Base-by-base conservation (phyloP, 2,329 filamentous ascomycete species). In the Tolypocladium paradoxum region DNA sequence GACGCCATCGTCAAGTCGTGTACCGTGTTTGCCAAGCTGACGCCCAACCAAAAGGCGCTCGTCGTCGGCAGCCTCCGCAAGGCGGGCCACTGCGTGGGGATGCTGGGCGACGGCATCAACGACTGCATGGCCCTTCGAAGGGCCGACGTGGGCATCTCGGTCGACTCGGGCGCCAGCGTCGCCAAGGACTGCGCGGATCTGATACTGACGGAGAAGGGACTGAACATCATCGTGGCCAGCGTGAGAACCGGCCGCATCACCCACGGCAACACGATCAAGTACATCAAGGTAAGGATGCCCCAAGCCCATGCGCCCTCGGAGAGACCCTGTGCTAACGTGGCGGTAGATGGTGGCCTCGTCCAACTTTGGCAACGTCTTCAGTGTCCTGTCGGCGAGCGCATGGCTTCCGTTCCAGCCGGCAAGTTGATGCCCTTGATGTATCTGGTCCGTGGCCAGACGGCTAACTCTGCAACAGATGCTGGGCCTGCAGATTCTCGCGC, bases 311-410 rank as follows among this genome's bases (percentile, higher is more conserved):
- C 7, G 12, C 2, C 35, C 14, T n/a, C 18, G 11, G 24, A 5
- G 12, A 29, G 8, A 1, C 8, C 5, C n/a, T n/a, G 16, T 2
- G 43, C 27, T 46, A 31, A 46, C 35, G 2, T 18, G 2, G 18
- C 9, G 18, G 27, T 24, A 57, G 61, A 65, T 65, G 63, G 63
- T 64, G 11, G 55, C 62, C 9, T 65, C 63, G 1, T 64, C 62
- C 56, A 65, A 65, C 53, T 63, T 65, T 51, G 63, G 63, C 34
- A 65, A 65, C 38, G 63, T 65, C 14, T 64, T 65, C 36, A 64
- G 61, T 36, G 60, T 64, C 37, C 53, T 65, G 6, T 56, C 60
- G 0, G 62, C 62, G 2, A 63, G 62, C 29, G 58, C 63, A 1
- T 65, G 62, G 63, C 58, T 65, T 1, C 63, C 61, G 2, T 65